Conservation (phyloP, 257 asterid species). For the Ajuga chamaepitys region DNA sequence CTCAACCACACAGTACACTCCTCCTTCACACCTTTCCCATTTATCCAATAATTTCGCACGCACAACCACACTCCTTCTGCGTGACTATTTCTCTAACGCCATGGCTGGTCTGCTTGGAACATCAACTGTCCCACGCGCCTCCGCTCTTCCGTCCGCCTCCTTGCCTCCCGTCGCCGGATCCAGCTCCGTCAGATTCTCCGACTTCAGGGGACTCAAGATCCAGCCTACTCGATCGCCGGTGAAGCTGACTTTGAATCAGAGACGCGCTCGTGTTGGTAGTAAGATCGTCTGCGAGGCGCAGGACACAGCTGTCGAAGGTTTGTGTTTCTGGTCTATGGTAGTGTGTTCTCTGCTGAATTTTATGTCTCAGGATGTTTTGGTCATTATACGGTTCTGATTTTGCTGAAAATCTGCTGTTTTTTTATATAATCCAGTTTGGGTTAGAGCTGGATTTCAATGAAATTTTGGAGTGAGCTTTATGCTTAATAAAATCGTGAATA, state of each 20-base stretch:
- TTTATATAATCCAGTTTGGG: neutral
- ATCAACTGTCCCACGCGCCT: conserved; percentile 59
- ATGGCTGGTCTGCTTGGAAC: conserved; percentile 76
- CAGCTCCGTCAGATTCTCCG: conserved; percentile 44
- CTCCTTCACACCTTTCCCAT: conserved; percentile 6
- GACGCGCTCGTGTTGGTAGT: conserved; percentile 31
- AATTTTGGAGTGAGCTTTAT: neutral
- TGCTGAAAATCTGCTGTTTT: neutral
- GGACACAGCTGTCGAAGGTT: conserved; percentile 63
- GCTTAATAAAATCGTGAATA: neutral
- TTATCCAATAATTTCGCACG: conserved; percentile 19
- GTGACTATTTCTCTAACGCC: conserved; percentile 13
- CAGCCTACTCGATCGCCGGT: conserved; percentile 40
- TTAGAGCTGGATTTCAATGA: neutral
- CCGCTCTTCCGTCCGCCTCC: conserved; percentile 42
- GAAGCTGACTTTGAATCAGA: conserved; percentile 32
- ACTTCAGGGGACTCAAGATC: conserved; percentile 59
- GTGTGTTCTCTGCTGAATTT: neutral
- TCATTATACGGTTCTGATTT: neutral
- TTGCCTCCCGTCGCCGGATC: conserved; percentile 41
- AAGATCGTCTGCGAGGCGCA: conserved; percentile 80
- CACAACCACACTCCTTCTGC: conserved; percentile 5
- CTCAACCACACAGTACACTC: conserved; percentile 21
- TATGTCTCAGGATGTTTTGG: neutral
- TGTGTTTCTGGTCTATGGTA: neutral